phyloP scores from a whole-genome alignment of 257 asterid species.

The Orobanche coerulescens region DNA sequence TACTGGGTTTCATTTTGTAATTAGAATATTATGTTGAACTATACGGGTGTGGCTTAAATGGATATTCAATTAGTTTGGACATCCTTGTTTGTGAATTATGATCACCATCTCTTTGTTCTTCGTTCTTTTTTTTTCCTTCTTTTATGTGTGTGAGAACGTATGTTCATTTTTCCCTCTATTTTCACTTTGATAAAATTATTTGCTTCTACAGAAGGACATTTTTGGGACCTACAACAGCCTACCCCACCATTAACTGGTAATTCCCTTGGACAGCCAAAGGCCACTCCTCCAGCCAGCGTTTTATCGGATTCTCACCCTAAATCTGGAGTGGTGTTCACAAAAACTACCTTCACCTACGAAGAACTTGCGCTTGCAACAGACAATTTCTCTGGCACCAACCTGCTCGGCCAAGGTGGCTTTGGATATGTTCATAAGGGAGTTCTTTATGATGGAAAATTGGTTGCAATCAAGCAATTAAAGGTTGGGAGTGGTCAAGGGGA shows the following conservation, averaged over 20 bases:
- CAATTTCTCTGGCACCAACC: constrained; percentile 48
- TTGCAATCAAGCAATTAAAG: constrained; percentile 75
- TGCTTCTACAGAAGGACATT: constrained; percentile 31
- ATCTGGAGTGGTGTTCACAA: constrained; percentile 9
- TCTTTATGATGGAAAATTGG: constrained; percentile 61
- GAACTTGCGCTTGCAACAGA: constrained; percentile 70
- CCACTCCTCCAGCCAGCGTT: constrained; percentile 24
- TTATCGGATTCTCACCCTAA: constrained; percentile 23
- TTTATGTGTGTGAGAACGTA: constrained; percentile 1
- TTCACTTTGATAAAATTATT: constrained; percentile 2
- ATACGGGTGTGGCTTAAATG: not conserved
- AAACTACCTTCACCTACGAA: constrained; percentile 57
- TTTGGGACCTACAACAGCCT: constrained; percentile 29
- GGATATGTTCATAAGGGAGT: constrained; percentile 86
- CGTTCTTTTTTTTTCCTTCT: too few species aligned
- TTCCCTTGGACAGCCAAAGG: constrained; percentile 24
- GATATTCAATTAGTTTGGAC: not conserved
- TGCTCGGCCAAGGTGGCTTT: constrained; percentile 87
- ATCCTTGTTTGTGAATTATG: constrained; percentile 16
- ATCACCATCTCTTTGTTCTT: constrained; percentile 2
- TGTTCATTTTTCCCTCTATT: constrained; percentile 3
- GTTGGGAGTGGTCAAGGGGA: constrained; percentile 86
- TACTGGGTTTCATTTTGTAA: not conserved
- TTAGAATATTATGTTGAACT: not conserved
- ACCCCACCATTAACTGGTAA: constrained; percentile 26